Evolutionary conservation across 2,329 filamentous ascomycete species (phyloP).

Genomic region (Thermothelomyces thermophilus): DNA sequence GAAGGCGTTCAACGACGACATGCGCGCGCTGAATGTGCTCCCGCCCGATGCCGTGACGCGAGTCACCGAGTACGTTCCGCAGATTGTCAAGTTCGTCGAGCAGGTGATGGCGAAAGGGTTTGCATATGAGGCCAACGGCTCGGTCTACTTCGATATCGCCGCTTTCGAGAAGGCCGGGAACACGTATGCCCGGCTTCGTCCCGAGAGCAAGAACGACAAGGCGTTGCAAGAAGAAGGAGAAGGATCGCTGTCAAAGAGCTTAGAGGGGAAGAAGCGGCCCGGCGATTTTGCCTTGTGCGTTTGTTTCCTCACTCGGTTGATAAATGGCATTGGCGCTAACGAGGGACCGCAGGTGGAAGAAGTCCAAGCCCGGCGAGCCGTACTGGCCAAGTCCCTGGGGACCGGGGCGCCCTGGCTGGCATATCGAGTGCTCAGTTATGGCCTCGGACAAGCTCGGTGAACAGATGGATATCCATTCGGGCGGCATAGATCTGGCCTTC

Average conservation of each 20-base stretch:
- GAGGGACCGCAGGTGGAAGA: slow-evolving; percentile 54
- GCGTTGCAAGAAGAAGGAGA: slow-evolving; percentile 83
- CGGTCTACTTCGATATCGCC: slow-evolving; percentile 88
- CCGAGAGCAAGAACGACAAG: slow-evolving; percentile 78
- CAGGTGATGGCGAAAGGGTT: slow-evolving; percentile 79
- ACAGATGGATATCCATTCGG: slow-evolving; percentile 87
- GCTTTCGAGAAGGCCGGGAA: slow-evolving; percentile 81
- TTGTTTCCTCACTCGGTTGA: no score
- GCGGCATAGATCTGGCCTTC: slow-evolving; percentile 85
- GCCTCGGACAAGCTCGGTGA: slow-evolving; percentile 79
- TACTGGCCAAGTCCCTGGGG: slow-evolving; percentile 88
- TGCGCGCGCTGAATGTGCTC: slow-evolving; percentile 78
- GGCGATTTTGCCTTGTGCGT: slow-evolving; percentile 79
- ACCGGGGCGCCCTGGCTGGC: slow-evolving; percentile 83
- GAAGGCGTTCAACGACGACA: slow-evolving; percentile 79
- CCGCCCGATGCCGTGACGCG: slow-evolving; percentile 75
- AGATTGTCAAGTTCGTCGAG: slow-evolving; percentile 81
- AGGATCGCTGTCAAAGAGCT: slow-evolving; percentile 62
- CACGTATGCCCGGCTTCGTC: slow-evolving; percentile 76
- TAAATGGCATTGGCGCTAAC: neutral
- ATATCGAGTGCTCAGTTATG: slow-evolving; percentile 97
- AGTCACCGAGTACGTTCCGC: slow-evolving; percentile 85
- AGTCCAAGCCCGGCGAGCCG: slow-evolving; percentile 84
- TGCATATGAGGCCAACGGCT: slow-evolving; percentile 73
- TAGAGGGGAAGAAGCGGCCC: slow-evolving; percentile 62